Base-by-base conservation (phyloP, 2,329 filamentous ascomycete genomes). In the Thelonectria olida region DNA sequence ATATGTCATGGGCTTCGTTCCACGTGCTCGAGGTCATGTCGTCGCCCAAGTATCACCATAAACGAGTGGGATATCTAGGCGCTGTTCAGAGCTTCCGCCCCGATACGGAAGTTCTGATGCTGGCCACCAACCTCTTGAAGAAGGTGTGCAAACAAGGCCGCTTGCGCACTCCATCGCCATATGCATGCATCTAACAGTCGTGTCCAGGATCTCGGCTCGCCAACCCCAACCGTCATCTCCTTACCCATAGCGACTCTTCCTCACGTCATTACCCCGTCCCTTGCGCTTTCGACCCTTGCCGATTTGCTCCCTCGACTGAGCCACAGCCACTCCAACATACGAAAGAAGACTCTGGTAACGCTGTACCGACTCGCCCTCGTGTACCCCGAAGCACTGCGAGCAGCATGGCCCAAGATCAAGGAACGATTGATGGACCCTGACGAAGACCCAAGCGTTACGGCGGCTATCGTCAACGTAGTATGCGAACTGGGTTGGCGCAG, bases 1-100 rank as follows among this genome's bases (percentile, higher is more conserved):
- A 98, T 79, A 99, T 99, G 96, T 97, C 95, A 3, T 99, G 96
- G 96, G 96, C 96, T 4, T 94, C 94, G 12, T 99, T 99, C 80
- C 92, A 99, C 76, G 95, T 98, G 53, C 89, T 99, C 48, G 96
- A 99, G 81, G 96, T 99, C 80, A 99, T 99, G 96, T 97, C 94
- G 36, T 97, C 93, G 38, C 85, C 91, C 48, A 98, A 97, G 76
- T 97, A 97, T 77, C 86, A 93, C 68, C 95, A 97, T 79, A 99
- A 99, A 80, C 87, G 95, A 67, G 93, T 97, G 44, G 96, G 95
- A 59, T 99, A 99, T 76, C 84, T 99, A 19, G 95, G 92, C 13
- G 96, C 96, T 8, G 93, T 97, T 27, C 96, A 99, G 83, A 98
- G 91, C 82, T 99, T 97, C 78, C 88, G 95, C 20, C 87, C 94